Conservation (phyloP, 2,329 filamentous ascomycete genomes). For the Rhynchosporium graminicola region DNA sequence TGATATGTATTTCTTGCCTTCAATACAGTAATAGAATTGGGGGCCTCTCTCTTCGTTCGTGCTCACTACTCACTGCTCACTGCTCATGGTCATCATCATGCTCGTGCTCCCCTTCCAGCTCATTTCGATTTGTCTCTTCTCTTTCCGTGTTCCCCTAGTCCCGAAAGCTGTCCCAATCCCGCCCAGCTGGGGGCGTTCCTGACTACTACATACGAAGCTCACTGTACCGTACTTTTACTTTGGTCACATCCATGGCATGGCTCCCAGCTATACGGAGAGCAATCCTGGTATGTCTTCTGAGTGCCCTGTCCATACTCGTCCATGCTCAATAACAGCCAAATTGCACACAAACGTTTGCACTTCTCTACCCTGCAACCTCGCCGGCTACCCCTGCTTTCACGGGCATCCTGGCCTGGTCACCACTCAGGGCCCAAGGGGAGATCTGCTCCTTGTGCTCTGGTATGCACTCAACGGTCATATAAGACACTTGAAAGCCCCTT, state of each 20-base stretch:
- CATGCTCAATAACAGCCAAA: not conserved
- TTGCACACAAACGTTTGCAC: not conserved
- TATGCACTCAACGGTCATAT: conserved; percentile 38
- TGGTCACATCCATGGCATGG: conserved; percentile 1
- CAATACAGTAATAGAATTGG: too few relatives aligned
- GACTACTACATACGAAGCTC: too few relatives aligned
- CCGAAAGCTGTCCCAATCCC: conserved; percentile 26
- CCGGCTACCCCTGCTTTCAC: not conserved
- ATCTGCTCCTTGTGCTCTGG: conserved; percentile 30
- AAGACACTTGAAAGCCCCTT: conserved; percentile 37
- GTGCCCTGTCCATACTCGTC: not conserved
- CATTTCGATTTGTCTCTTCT: conserved; percentile 36
- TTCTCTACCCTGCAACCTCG: not conserved
- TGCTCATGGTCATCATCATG: not conserved
- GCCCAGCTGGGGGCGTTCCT: conserved; percentile 20
- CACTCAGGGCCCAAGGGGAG: conserved; percentile 27
- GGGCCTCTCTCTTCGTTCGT: not conserved
- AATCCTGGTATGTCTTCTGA: not conserved
- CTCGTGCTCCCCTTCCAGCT: conserved; percentile 10
- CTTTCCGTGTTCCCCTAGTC: conserved; percentile 37
- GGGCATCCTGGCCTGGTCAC: conserved; percentile 3
- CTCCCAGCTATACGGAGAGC: not conserved
- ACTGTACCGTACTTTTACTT: not conserved
- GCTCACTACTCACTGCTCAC: not conserved
- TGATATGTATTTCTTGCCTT: too few relatives aligned